Conservation (phyloP, 306 rosid species). For the Quercus ilex region DNA sequence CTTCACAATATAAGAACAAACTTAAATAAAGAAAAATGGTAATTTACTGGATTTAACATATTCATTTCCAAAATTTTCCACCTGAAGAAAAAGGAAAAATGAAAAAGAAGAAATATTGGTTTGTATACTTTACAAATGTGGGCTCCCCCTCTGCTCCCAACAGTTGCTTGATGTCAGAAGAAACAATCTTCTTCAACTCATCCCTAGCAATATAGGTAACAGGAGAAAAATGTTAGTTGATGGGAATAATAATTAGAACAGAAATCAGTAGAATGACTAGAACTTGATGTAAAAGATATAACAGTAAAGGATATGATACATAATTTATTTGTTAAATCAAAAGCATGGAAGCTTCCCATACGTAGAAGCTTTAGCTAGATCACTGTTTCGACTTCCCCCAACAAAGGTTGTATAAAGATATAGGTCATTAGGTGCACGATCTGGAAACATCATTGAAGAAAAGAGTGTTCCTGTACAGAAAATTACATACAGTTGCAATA, state of each 20-base stretch:
- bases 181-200: conserved; percentile 70
- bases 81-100: conserved; percentile 8
- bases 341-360: conserved; percentile 27
- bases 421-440: conserved; percentile 74
- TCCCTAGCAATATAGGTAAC: conserved; percentile 36
- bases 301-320: neutral
- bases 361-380: conserved; percentile 78
- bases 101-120: conserved; percentile 2
- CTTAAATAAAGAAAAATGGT: neutral
- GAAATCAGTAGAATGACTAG: conserved; percentile 12
- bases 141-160: conserved; percentile 94
- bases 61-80: neutral
- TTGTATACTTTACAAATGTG: conserved; percentile 65
- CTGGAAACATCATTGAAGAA: conserved; percentile 96
- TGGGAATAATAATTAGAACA: conserved; percentile 6
- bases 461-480: conserved; percentile 75
- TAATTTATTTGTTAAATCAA: conserved; percentile 1
- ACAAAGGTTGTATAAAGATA: conserved; percentile 84
- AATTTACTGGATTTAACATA: neutral
- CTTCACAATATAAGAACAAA: conserved; percentile 15
- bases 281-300: neutral
- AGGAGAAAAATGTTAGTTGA: conserved; percentile 19
- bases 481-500: conserved; percentile 14
- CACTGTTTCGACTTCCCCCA: conserved; percentile 79
- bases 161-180: conserved; percentile 77